A percentile compares a stretch with the other conserved stretches of the same genome.
Evolutionary conservation across 768 basidiomycete genomes (phyloP).

Genomic region (Termitomyces sp.): DNA sequence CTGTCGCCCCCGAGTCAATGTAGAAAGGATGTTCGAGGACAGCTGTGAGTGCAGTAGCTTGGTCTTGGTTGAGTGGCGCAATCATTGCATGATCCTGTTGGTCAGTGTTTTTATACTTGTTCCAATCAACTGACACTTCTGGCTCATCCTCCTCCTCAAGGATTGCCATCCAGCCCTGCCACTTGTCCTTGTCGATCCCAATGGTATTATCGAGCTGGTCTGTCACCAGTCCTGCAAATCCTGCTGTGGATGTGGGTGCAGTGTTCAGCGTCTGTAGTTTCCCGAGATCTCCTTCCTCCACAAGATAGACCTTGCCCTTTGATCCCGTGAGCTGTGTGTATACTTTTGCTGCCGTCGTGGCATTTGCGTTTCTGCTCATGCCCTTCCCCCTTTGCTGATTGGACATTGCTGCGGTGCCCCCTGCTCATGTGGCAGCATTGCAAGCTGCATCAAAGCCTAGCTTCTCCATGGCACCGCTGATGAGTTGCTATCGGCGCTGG

Average conservation of each 20-base stretch:
- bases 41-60: not conserved
- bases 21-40: not conserved
- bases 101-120: not conserved
- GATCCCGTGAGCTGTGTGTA: too few relatives aligned
- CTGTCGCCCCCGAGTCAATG: not conserved
- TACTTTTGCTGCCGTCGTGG: too few relatives aligned
- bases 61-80: not conserved
- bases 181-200: not conserved
- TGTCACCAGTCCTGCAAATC: not conserved
- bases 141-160: not conserved
- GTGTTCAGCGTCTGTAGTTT: too few relatives aligned
- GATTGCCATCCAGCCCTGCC: not conserved
- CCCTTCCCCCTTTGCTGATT: too few relatives aligned
- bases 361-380: too few relatives aligned
- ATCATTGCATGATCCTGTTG: not conserved
- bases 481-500: too few relatives aligned
- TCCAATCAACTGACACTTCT: not conserved
- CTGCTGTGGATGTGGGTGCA: not conserved
- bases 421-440: too few relatives aligned
- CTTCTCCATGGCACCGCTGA: too few relatives aligned
- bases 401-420: too few relatives aligned
- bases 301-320: too few relatives aligned
- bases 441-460: too few relatives aligned
- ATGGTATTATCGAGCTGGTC: not conserved
- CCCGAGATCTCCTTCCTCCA: too few relatives aligned